phyloP scores from a whole-genome alignment of 2,329 filamentous ascomycete species.

The Penicillium freii region DNA sequence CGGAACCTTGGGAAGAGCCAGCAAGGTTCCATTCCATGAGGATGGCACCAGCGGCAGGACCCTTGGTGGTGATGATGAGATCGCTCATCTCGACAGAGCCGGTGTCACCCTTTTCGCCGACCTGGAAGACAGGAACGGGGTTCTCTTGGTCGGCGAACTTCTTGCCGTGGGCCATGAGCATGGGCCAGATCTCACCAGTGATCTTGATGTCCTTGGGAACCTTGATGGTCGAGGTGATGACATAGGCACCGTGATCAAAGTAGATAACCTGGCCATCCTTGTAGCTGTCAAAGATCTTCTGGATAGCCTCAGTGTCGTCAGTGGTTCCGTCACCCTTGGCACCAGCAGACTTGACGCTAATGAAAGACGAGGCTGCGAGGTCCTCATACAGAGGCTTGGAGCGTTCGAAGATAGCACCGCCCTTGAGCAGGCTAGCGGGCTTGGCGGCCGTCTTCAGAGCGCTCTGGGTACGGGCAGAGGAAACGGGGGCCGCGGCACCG shows the following conservation, averaged over 20 bases:
- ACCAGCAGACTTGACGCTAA: slow-evolving; percentile 78
- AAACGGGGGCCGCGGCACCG: slow-evolving; percentile 33
- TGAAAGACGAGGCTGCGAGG: slow-evolving; percentile 65
- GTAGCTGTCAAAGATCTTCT: slow-evolving; percentile 69
- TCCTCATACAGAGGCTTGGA: slow-evolving; percentile 85
- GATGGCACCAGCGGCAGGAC: slow-evolving; percentile 80
- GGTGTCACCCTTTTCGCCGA: slow-evolving; percentile 72
- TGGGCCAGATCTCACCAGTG: slow-evolving; percentile 85
- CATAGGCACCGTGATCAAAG: slow-evolving; percentile 64
- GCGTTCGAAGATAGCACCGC: slow-evolving; percentile 73
- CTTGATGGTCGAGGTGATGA: slow-evolving; percentile 59
- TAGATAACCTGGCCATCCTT: slow-evolving; percentile 60
- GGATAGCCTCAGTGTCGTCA: slow-evolving; percentile 84
- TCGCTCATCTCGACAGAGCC: slow-evolving; percentile 86
- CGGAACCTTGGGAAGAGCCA: slow-evolving; percentile 61
- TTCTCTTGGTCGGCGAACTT: slow-evolving; percentile 72
- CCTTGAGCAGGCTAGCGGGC: slow-evolving; percentile 62
- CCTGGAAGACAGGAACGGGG: slow-evolving; percentile 79
- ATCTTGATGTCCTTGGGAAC: slow-evolving; percentile 76
- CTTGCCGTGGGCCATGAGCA: slow-evolving; percentile 77
- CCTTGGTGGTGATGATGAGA: slow-evolving; percentile 78
- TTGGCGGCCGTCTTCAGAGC: slow-evolving; percentile 58
- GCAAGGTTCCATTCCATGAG: slow-evolving; percentile 89
- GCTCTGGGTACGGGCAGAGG: slow-evolving; percentile 57
- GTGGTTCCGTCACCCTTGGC: slow-evolving; percentile 83